Evolutionary conservation across 345 rosid species (phyloP).

Genomic region (Bretschneidera sinensis): DNA sequence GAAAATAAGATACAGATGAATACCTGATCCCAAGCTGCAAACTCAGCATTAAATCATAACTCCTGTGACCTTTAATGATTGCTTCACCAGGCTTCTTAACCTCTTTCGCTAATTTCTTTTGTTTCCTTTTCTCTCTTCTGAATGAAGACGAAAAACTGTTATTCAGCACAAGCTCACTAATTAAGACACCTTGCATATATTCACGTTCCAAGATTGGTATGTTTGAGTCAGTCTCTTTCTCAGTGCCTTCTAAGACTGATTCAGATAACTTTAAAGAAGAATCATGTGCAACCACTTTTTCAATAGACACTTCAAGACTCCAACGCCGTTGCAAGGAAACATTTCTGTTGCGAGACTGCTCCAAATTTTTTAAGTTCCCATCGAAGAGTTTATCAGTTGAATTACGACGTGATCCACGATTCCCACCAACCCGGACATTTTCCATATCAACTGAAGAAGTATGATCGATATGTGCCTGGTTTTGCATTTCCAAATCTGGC

Average conservation of each 20-base stretch:
- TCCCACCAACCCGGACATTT: slow-evolving; percentile 43
- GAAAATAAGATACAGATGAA: neutral
- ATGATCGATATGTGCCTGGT: slow-evolving; percentile 46
- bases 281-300: slow-evolving; percentile 87
- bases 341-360: slow-evolving; percentile 63
- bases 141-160: slow-evolving; percentile 59
- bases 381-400: slow-evolving; percentile 51
- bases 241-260: slow-evolving; percentile 35
- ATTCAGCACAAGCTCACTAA: slow-evolving; percentile 78
- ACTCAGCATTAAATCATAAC: slow-evolving; percentile 96
- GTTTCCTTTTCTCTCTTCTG: slow-evolving; percentile 67
- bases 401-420: slow-evolving; percentile 28
- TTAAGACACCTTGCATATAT: slow-evolving; percentile 96
- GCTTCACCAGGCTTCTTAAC: slow-evolving; percentile 91
- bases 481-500: slow-evolving; percentile 74
- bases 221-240: slow-evolving; percentile 32
- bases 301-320: slow-evolving; percentile 97
- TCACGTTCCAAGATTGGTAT: slow-evolving; percentile 82
- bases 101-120: slow-evolving; percentile 68
- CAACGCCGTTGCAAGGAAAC: slow-evolving; percentile 89
- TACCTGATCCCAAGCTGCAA: slow-evolving; percentile 98
- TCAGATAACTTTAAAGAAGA: slow-evolving; percentile 50
- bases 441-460: slow-evolving; percentile 72
- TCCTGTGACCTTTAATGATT: slow-evolving; percentile 91
- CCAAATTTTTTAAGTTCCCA: slow-evolving; percentile 67